phyloP scores from a whole-genome alignment of 805 yeast species.

The Scheffersomyces coipomensis region DNA sequence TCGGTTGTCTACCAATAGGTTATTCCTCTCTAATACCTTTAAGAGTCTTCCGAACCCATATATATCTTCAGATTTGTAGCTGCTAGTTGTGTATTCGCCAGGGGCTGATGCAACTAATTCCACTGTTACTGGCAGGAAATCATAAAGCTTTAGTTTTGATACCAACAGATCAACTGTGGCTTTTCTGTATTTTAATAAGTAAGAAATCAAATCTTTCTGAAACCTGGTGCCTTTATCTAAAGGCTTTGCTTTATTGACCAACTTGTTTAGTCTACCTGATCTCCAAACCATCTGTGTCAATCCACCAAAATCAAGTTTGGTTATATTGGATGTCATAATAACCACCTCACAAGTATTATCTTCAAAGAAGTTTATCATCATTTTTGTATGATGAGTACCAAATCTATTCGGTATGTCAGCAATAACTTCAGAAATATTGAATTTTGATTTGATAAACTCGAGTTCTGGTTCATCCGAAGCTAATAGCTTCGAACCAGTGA shows the following conservation, averaged over 20 bases:
- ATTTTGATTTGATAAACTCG: constrained; percentile 12
- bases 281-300: constrained; percentile 71
- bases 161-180: constrained; percentile 24
- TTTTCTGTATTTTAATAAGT: constrained; percentile 44
- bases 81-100: constrained; percentile 25
- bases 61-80: constrained; percentile 14
- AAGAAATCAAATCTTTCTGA: constrained; percentile 42
- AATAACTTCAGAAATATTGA: constrained; percentile 28
- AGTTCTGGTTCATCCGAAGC: constrained; percentile 9
- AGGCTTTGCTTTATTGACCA: constrained; percentile 6
- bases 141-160: constrained; percentile 26
- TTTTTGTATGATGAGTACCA: constrained; percentile 64
- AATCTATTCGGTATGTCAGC: constrained; percentile 31
- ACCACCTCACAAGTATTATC: constrained; percentile 49
- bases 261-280: constrained; percentile 41
- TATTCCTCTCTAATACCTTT: constrained; percentile 35
- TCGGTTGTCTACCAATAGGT: constrained; percentile 20
- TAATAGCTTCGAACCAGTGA: constrained; percentile 24
- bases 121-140: constrained; percentile 48
- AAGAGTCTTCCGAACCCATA: constrained; percentile 51
- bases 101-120: constrained; percentile 60
- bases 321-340: constrained; percentile 60
- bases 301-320: constrained; percentile 49
- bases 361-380: constrained; percentile 57
- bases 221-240: constrained; percentile 27